A percentile compares a stretch with the other conserved stretches of the same genome.
Conservation (phyloP, 2,329 filamentous ascomycete species). For the Cordyceps tenuipes region DNA sequence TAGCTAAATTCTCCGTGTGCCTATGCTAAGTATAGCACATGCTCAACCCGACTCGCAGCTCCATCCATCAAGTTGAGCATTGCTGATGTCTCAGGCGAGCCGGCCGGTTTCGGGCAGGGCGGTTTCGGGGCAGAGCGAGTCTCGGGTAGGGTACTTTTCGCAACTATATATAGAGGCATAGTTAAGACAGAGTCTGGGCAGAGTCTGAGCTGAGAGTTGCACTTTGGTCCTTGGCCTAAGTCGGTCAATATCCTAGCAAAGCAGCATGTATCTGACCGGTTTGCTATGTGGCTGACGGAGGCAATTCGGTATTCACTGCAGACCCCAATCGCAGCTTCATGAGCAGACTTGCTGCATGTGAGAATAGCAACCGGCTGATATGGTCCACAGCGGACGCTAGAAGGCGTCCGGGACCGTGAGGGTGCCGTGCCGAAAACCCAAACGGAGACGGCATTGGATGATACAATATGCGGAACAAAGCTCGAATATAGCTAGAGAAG, state of each 20-base stretch:
- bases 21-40: background rate
- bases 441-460: background rate
- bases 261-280: background rate
- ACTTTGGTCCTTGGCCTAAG: background rate
- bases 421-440: background rate
- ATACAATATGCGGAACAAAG: background rate
- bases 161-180: background rate
- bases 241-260: background rate
- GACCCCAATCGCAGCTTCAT: background rate
- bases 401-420: constrained; percentile 1
- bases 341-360: background rate
- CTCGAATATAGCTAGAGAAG: background rate
- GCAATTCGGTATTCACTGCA: background rate
- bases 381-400: constrained; percentile 5
- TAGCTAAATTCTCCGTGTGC: background rate
- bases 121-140: background rate
- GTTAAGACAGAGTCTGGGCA: background rate
- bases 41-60: background rate
- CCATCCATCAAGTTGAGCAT: background rate
- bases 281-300: background rate
- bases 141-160: background rate
- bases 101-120: background rate
- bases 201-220: no score
- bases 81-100: background rate
- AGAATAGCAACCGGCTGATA: background rate